phyloP scores from a whole-genome alignment of 257 asterid genomes.

The Gynochthodes officinalis region DNA sequence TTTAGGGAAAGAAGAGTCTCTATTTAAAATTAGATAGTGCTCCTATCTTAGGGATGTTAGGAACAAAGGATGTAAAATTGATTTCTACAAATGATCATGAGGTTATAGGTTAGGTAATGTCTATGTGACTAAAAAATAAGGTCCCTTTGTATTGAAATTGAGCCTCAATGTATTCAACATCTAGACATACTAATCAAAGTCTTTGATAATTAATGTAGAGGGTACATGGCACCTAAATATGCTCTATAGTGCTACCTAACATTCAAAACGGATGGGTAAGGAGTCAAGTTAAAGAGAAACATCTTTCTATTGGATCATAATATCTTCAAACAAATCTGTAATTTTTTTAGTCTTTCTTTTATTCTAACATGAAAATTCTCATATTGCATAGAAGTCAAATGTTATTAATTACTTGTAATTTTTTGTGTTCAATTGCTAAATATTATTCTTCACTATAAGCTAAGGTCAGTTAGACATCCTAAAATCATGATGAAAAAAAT shows the following conservation, averaged over 20 bases:
- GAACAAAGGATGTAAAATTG: too few relatives aligned
- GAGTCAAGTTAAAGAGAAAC: neutral
- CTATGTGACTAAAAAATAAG: neutral
- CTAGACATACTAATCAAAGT: neutral
- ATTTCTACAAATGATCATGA: neutral
- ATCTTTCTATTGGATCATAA: neutral
- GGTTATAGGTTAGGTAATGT: neutral
- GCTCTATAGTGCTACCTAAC: conserved; percentile 73
- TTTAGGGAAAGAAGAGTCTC: neutral
- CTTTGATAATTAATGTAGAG: conserved; percentile 33
- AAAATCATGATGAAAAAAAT: too few relatives aligned
- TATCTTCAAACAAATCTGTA: too few relatives aligned
- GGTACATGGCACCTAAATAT: conserved; percentile 77
- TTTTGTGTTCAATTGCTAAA: too few relatives aligned
- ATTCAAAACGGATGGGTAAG: conserved; percentile 67
- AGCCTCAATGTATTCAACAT: neutral
- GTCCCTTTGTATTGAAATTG: neutral
- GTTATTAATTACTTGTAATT: too few relatives aligned
- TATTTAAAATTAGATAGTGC: neutral
- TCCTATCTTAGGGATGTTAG: neutral
- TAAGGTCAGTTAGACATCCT: too few relatives aligned
- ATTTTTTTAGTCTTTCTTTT: too few relatives aligned
- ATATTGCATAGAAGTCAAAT: too few relatives aligned
- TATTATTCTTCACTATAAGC: too few relatives aligned
- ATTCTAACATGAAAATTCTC: too few relatives aligned